A percentile compares a stretch with the other conserved stretches of the same genome.
Conservation (phyloP, 345 rosid genomes). For the Rhodomyrtus tomentosa region DNA sequence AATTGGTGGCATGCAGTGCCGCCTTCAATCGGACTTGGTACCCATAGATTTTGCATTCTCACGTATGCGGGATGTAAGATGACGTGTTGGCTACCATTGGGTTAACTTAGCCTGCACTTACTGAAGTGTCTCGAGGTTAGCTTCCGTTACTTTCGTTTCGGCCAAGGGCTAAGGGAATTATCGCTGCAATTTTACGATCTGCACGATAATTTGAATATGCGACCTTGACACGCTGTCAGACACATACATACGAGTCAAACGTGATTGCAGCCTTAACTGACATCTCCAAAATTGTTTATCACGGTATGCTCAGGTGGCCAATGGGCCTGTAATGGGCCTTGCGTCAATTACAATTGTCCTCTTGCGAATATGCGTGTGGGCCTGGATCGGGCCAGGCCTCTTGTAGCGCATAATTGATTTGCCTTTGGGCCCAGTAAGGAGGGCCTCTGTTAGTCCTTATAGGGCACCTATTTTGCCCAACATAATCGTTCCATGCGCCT, state of each 20-base stretch:
- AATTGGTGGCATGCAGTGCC: neutral
- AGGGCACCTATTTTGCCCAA: neutral
- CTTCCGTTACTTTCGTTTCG: neutral
- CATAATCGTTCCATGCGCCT: too few species aligned
- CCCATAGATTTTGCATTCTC: neutral
- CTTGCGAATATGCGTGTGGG: too few species aligned
- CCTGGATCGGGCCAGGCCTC: too few species aligned
- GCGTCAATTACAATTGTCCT: neutral
- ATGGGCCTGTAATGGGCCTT: neutral
- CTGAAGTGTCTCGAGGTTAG: neutral
- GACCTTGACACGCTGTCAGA: neutral
- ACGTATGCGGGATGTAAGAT: neutral
- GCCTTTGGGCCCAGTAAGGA: neutral
- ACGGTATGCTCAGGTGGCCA: rapidly evolving
- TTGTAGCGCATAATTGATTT: neutral
- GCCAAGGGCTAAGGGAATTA: neutral
- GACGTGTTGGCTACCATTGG: neutral
- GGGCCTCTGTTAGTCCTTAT: neutral
- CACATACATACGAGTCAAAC: neutral
- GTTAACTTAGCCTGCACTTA: neutral
- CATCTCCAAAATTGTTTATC: neutral
- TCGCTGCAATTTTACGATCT: neutral
- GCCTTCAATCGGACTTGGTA: neutral
- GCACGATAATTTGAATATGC: neutral
- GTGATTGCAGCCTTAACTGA: neutral